These are phyloP conservation scores for bread wheat (Triticum aestivum) DNA, from an alignment of 176 grass and related monocot genomes.

Conservation along the genomic window IWGSC_CS_RefSeq_v2.1 NC_057797.1:621553338-621553837, in stretches of 20 bases:
- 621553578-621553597: neutral
- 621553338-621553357: neutral
- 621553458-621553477: neutral
- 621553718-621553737: conserved; percentile 36
- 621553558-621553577: neutral
- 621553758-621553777: conserved; percentile 41
- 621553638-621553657: neutral
- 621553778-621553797: neutral
- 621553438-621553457: neutral
- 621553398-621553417: neutral
- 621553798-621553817: neutral
- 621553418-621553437: neutral
- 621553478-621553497: conserved; percentile 24
- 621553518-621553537: conserved; percentile 19
- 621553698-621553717: neutral
- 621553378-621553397: neutral
- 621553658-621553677: neutral
- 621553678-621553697: conserved; percentile 22
- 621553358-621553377: neutral
- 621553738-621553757: conserved; percentile 40
- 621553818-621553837: neutral
- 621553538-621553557: neutral
- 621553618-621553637: conserved; percentile 12
- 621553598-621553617: too few species aligned
- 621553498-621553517: neutral